phyloP scores from a whole-genome alignment of 192 early-diverging fungal species.

The Coemansia sp. region DNA sequence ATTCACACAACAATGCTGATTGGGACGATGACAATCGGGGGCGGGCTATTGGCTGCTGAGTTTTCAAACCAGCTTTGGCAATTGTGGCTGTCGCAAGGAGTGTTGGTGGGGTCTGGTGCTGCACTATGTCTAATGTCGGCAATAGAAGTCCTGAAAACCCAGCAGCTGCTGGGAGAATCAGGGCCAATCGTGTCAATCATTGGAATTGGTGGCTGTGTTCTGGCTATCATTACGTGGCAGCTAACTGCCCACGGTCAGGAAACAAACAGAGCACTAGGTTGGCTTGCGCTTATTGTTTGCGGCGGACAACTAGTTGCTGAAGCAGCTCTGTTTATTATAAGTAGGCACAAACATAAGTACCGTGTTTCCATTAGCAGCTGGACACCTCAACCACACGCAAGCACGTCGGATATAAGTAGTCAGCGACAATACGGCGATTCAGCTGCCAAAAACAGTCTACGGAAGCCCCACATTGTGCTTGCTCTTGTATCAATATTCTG shows the following conservation, averaged over 20 bases:
- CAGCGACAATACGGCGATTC: neutral
- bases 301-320: neutral
- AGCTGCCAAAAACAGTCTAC: neutral
- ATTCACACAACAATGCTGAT: neutral
- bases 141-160: neutral
- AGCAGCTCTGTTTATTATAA: neutral
- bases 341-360: neutral
- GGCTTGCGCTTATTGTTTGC: constrained; percentile 3
- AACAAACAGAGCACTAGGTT: neutral
- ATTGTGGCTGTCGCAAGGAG: constrained; percentile 4
- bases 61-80: constrained; percentile 4
- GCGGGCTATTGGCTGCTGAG: constrained; percentile 5
- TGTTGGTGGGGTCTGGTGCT: neutral
- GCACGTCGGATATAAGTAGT: neutral
- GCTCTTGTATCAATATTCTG: neutral
- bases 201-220: constrained; percentile 5
- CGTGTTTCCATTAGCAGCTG: too few species aligned
- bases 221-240: neutral
- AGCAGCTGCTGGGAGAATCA: neutral
- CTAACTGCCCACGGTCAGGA: neutral
- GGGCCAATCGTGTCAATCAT: neutral
- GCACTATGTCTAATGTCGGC: neutral
- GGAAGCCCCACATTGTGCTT: neutral
- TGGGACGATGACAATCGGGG: neutral
- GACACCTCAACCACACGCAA: neutral